phyloP scores from a whole-genome alignment of 148 eudicot genomes.

The Persicaria maculosa region DNA sequence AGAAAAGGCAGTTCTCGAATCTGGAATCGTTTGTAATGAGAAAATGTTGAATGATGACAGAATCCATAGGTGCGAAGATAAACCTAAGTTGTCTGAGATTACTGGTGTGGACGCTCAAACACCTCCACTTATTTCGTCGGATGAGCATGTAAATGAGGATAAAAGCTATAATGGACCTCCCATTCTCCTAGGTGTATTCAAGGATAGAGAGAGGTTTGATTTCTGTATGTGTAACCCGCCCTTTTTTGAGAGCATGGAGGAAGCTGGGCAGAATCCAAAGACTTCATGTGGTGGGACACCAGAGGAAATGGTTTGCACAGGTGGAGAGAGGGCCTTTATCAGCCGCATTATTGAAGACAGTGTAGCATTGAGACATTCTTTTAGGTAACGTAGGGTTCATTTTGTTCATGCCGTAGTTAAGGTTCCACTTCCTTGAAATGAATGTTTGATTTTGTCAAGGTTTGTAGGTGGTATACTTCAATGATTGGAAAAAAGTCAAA shows the following conservation, averaged over 20 bases:
- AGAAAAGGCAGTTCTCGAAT: slow-evolving; percentile 9
- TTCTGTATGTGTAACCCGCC: slow-evolving; percentile 99
- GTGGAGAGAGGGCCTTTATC: slow-evolving; percentile 85
- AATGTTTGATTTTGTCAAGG: slow-evolving; percentile 99
- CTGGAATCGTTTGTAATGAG: slow-evolving; percentile 4
- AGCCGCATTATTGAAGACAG: slow-evolving; percentile 78
- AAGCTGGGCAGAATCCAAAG: slow-evolving; percentile 84
- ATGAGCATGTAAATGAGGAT: slow-evolving; percentile 17
- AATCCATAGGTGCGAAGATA: slow-evolving; percentile 10
- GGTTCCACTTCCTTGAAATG: too few relatives aligned
- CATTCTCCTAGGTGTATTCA: slow-evolving; percentile 63
- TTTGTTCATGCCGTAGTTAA: too few relatives aligned
- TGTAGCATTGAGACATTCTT: slow-evolving; percentile 70
- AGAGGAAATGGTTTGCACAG: slow-evolving; percentile 84
- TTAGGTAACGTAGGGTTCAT: too few relatives aligned
- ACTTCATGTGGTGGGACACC: slow-evolving; percentile 95
- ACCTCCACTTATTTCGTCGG: slow-evolving; percentile 8
- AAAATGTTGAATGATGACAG: slow-evolving; percentile 16
- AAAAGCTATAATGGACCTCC: slow-evolving; percentile 53
- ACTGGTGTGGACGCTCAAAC: slow-evolving; percentile 15
- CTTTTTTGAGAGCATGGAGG: slow-evolving; percentile 87
- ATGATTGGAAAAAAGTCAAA: too few relatives aligned
- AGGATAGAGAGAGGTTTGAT: slow-evolving; percentile 76
- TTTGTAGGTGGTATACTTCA: too few relatives aligned
- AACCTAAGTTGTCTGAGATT: slow-evolving; percentile 11